These are phyloP conservation scores for Septoria linicola DNA, from an alignment of 2,329 filamentous ascomycete species.

Conservation along the genomic window DNA sequence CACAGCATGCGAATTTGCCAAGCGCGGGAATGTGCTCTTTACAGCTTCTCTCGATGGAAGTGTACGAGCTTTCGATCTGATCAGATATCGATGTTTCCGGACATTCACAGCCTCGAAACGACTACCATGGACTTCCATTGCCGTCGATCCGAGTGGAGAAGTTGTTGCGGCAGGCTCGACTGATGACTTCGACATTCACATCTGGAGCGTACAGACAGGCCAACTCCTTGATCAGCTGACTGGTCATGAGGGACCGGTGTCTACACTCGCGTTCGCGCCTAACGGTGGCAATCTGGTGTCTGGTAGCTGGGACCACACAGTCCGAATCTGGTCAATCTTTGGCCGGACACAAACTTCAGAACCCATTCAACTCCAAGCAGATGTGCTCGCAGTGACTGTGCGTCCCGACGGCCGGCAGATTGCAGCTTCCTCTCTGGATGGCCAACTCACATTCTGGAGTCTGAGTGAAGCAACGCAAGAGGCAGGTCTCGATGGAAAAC, in stretches of 20 bases:
- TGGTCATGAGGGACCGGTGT: slow-evolving; percentile 92
- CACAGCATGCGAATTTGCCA: slow-evolving; percentile 91
- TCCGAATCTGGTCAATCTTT: slow-evolving; percentile 95
- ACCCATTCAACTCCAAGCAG: slow-evolving; percentile 85
- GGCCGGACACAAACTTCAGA: slow-evolving; percentile 91
- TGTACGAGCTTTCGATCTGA: slow-evolving; percentile 90
- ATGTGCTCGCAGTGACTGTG: slow-evolving; percentile 82
- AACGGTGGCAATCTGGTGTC: slow-evolving; percentile 81
- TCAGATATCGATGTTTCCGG: slow-evolving; percentile 93
- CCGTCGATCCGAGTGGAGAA: slow-evolving; percentile 95
- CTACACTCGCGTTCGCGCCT: slow-evolving; percentile 81
- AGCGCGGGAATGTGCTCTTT: slow-evolving; percentile 92
- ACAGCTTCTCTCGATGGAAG: slow-evolving; percentile 94
- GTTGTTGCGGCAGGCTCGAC: slow-evolving; percentile 92
- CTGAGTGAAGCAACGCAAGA: slow-evolving; percentile 84
- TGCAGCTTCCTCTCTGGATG: slow-evolving; percentile 87
- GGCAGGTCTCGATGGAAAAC: slow-evolving; percentile 79
- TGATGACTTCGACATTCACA: slow-evolving; percentile 95
- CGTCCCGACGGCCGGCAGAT: slow-evolving; percentile 89
- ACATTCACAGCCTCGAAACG: slow-evolving; percentile 94
- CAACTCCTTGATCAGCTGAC: slow-evolving; percentile 87
- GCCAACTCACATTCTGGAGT: slow-evolving; percentile 93
- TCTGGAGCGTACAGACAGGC: slow-evolving; percentile 98
- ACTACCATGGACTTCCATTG: slow-evolving; percentile 87
- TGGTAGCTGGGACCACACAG: slow-evolving; percentile 95